These are phyloP conservation scores for Aphanocladium album DNA, from an alignment of 2,329 filamentous ascomycete genomes.

Conservation along the genomic window DNA sequence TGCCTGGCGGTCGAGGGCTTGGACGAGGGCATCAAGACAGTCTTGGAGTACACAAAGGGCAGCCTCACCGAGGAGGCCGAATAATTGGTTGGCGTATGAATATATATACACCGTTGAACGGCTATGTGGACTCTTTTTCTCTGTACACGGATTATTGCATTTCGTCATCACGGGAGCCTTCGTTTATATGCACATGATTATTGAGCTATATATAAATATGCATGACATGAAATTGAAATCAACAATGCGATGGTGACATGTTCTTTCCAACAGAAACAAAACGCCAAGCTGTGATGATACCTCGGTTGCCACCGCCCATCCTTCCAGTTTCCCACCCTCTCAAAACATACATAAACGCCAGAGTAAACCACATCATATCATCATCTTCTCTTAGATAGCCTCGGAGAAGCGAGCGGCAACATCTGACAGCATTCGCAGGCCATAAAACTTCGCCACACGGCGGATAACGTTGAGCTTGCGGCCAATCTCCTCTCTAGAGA, in stretches of 20 bases:
- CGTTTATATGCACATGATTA: slow-evolving; percentile 7
- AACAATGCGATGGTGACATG: neutral
- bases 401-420: slow-evolving; percentile 62
- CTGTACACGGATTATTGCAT: neutral
- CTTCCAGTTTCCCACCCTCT: slow-evolving; percentile 1
- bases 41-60: slow-evolving; percentile 48
- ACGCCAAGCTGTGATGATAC: neutral
- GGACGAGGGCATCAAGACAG: slow-evolving; percentile 51
- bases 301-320: neutral
- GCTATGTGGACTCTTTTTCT: neutral
- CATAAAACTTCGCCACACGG: slow-evolving; percentile 73
- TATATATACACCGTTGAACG: neutral
- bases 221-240: neutral
- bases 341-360: slow-evolving; percentile 9
- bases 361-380: slow-evolving; percentile 1
- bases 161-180: slow-evolving; percentile 1
- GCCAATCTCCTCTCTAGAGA: slow-evolving; percentile 61
- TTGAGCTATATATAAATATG: neutral
- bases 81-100: neutral
- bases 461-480: slow-evolving; percentile 64
- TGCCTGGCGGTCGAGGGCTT: slow-evolving; percentile 45
- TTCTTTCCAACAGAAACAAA: neutral
- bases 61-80: slow-evolving; percentile 16
- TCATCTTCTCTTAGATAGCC: slow-evolving; percentile 31
- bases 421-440: slow-evolving; percentile 71